These are phyloP conservation scores for Oryza brachyantha DNA, from an alignment of 176 grass and related monocot genomes.

Conservation along the genomic window DNA sequence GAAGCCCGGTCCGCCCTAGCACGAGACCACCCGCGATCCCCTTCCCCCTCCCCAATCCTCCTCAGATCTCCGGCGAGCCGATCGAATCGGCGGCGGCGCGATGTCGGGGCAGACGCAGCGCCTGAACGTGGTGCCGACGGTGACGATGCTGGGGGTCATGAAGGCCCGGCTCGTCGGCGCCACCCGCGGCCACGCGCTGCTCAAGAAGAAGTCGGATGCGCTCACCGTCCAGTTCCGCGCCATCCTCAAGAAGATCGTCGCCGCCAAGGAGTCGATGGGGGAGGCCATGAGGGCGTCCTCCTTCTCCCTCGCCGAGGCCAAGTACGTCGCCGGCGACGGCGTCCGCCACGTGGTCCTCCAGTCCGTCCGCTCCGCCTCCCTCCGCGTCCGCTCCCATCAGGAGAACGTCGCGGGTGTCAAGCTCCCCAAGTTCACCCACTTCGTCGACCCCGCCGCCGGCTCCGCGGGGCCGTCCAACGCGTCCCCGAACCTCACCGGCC, in stretches of 20 bases:
- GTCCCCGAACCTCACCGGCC: constrained; percentile 59
- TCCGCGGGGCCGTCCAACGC: constrained; percentile 33
- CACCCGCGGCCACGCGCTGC: constrained; percentile 79
- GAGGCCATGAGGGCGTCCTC: constrained; percentile 75
- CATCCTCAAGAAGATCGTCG: constrained; percentile 90
- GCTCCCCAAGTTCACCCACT: constrained; percentile 85
- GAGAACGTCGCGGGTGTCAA: constrained; percentile 91
- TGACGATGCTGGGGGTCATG: constrained; percentile 82
- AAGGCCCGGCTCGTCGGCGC: constrained; percentile 82
- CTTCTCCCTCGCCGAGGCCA: constrained; percentile 89
- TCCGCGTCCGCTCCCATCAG: constrained; percentile 80
- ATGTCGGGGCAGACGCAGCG: constrained; percentile 81
- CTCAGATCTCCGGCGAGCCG: constrained; percentile 18
- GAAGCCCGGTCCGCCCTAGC: not conserved
- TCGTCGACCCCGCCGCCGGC: constrained; percentile 50
- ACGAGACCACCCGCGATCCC: not conserved
- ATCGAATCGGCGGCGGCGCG: constrained; percentile 13
- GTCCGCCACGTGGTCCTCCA: constrained; percentile 76
- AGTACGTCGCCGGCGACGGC: constrained; percentile 81
- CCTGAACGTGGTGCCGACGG: constrained; percentile 76
- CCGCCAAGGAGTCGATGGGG: constrained; percentile 91
- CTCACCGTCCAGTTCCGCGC: constrained; percentile 78
- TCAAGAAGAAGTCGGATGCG: constrained; percentile 96
- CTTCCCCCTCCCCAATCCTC: constrained; percentile 16
- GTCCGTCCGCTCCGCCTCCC: constrained; percentile 71